Evolutionary conservation across 2,329 filamentous ascomycete genomes (phyloP).

Genomic region (Huntiella omanensis): DNA sequence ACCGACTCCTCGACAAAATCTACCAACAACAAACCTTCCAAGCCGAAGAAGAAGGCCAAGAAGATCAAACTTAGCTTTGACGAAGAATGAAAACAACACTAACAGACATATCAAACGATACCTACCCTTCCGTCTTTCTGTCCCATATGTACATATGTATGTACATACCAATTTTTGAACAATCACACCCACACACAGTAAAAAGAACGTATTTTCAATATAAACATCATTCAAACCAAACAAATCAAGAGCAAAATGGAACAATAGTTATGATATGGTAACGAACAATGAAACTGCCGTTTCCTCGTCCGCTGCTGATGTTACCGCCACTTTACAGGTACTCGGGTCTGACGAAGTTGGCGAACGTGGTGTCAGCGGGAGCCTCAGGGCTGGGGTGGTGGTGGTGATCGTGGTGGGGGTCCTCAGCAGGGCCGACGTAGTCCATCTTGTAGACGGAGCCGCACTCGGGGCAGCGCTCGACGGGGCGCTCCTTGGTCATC

Average conservation of each 20-base stretch:
- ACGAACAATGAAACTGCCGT: background rate
- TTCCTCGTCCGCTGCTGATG: background rate
- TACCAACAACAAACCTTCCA: constrained; percentile 2
- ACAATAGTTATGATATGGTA: constrained; percentile 4
- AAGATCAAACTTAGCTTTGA: constrained; percentile 53
- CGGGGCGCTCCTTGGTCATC: constrained; percentile 73
- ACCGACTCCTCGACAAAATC: constrained; percentile 14
- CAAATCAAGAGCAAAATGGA: constrained; percentile 4
- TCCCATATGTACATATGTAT: too few relatives aligned
- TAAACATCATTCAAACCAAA: background rate
- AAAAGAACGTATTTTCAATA: background rate
- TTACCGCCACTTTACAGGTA: constrained; percentile 47
- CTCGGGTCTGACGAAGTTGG: constrained; percentile 86
- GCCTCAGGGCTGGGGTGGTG: constrained; percentile 57
- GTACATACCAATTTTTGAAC: background rate
- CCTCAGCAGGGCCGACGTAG: constrained; percentile 70
- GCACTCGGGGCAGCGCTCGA: constrained; percentile 94
- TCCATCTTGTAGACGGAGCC: constrained; percentile 96
- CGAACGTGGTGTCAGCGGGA: constrained; percentile 58
- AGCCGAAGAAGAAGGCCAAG: constrained; percentile 34
- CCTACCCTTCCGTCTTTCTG: background rate
- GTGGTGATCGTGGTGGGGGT: constrained; percentile 39
- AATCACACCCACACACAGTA: background rate
- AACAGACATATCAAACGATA: background rate
- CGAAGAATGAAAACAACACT: constrained; percentile 27